Evolutionary conservation across 2,329 filamentous ascomycete species (phyloP), one percentile per base, ranked within the genome.

Genomic region (Kalmusia sp.): DNA sequence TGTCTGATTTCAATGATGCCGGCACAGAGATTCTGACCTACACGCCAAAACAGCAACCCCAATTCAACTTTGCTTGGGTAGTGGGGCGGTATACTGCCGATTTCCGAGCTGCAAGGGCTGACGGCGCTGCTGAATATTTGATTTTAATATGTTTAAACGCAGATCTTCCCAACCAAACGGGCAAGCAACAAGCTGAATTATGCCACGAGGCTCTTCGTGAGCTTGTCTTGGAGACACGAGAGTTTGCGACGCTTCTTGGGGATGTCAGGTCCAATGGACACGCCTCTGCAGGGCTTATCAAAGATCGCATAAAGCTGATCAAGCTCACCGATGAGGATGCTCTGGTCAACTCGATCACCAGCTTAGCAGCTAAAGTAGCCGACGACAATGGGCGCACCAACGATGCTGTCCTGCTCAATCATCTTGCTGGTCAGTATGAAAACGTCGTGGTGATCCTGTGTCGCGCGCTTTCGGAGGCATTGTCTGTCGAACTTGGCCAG

Each of bases 51-150:
- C 84, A 85, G 59, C 81, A 86, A 58, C 83, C 92, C 4, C 92
- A 97, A 72, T 88, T 99, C 76, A 96, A 95, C 80, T 98, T 98
- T 76, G 93, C 91, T 38, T 89, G 90, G 54, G 91, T 98, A 81
- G 82, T 98, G 56, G 96, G 93, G 34, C 92, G 95, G 73, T 99
- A 99, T 79, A 99, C 96, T 4, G 86, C 90, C 49, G 93, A 97
- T 75, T 99, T 99, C 84, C 89, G 95, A 47, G 91, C 92, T 25
- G 93, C 92, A 17, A 88, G 96, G 67, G 90, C 92, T 6, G 90
- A 90, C 52, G 91, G 92, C 28, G 95, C 96, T 2, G 91, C 96
- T 15, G 95, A 99, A 73, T 99, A 99, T 73, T 86, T 99, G 41
- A 85, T 88, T 5, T 79, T 99, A 52, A 93, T 99, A 67, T 96